phyloP scores from a whole-genome alignment of 768 basidiomycete species.

The Sporobolomyces phaffii region DNA sequence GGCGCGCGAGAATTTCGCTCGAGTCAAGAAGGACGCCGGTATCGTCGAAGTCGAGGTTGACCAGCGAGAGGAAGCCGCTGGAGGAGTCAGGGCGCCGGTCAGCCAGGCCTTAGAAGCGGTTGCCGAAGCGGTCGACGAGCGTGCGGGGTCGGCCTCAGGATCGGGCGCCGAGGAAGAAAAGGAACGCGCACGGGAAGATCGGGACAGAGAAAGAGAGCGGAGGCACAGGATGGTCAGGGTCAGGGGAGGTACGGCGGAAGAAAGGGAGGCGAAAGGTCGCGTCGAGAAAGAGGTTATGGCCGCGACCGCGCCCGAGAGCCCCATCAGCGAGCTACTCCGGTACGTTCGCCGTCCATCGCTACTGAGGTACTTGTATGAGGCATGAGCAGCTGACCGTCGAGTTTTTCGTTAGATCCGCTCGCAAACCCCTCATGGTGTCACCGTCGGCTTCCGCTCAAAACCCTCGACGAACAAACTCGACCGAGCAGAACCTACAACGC shows the following conservation, averaged over 20 bases:
- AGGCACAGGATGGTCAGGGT: slow-evolving; percentile 10
- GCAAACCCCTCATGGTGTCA: slow-evolving; percentile 43
- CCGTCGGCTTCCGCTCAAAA: slow-evolving; percentile 29
- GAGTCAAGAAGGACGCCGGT: slow-evolving; percentile 17
- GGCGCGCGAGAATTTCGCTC: slow-evolving; percentile 25
- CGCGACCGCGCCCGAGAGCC: slow-evolving; percentile 89
- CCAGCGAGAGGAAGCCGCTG: slow-evolving; percentile 3
- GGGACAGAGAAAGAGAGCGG: not conserved
- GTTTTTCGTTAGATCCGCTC: slow-evolving; percentile 26
- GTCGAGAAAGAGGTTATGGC: slow-evolving; percentile 90
- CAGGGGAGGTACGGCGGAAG: slow-evolving; percentile 8
- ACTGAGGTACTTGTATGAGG: too few relatives aligned
- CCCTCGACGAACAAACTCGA: not conserved
- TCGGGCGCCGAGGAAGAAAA: not conserved
- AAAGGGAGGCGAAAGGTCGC: slow-evolving; percentile 41
- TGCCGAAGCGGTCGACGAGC: slow-evolving; percentile 42
- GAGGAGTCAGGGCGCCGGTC: slow-evolving; percentile 27
- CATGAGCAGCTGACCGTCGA: not conserved
- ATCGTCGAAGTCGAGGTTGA: slow-evolving; percentile 17
- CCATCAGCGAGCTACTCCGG: slow-evolving; percentile 80
- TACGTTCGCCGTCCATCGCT: slow-evolving; percentile 23
- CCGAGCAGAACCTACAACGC: slow-evolving; percentile 9
- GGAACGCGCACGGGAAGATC: not conserved
- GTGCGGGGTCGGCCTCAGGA: not conserved
- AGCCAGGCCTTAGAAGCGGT: slow-evolving; percentile 55